These are phyloP conservation scores for Torulaspora indica DNA, from an alignment of 805 yeast species.

Conservation along the genomic window DNA sequence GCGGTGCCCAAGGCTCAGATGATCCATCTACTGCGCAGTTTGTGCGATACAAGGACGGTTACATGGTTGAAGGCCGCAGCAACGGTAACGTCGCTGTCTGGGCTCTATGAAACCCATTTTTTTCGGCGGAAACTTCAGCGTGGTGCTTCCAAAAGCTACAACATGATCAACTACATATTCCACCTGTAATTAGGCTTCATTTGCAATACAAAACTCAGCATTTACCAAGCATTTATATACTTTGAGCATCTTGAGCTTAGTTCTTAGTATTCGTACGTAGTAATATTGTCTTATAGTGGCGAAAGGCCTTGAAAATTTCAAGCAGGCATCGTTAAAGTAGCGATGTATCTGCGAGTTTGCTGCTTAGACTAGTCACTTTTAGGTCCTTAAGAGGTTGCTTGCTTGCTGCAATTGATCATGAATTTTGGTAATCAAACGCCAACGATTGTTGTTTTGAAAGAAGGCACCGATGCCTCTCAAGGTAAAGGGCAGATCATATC, in stretches of 20 bases:
- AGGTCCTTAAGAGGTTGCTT: background rate
- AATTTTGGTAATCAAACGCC: slow-evolving; percentile 92
- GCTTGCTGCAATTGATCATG: slow-evolving; percentile 43
- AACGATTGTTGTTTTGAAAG: slow-evolving; percentile 95
- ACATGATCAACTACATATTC: background rate
- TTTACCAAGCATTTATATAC: background rate
- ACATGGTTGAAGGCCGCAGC: slow-evolving; percentile 58
- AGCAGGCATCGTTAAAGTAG: slow-evolving; percentile 2
- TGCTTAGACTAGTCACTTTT: background rate
- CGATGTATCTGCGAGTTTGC: background rate
- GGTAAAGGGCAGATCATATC: slow-evolving; percentile 94
- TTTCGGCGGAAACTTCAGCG: background rate
- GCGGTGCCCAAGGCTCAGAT: slow-evolving; percentile 43
- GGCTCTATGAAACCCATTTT: slow-evolving; percentile 42
- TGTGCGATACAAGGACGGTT: slow-evolving; percentile 56
- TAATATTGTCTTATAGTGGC: slow-evolving; percentile 1
- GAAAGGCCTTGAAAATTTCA: slow-evolving; percentile 3
- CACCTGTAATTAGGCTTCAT: slow-evolving; percentile 5
- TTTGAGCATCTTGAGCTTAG: background rate
- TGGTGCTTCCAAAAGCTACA: background rate
- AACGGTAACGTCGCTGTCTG: slow-evolving; percentile 61
- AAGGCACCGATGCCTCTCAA: slow-evolving; percentile 96
- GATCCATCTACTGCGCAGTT: slow-evolving; percentile 35
- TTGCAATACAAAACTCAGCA: background rate
- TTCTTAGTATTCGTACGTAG: background rate